Conservation (phyloP, 2,329 filamentous ascomycete species). For the Mollisia scopiformis region DNA sequence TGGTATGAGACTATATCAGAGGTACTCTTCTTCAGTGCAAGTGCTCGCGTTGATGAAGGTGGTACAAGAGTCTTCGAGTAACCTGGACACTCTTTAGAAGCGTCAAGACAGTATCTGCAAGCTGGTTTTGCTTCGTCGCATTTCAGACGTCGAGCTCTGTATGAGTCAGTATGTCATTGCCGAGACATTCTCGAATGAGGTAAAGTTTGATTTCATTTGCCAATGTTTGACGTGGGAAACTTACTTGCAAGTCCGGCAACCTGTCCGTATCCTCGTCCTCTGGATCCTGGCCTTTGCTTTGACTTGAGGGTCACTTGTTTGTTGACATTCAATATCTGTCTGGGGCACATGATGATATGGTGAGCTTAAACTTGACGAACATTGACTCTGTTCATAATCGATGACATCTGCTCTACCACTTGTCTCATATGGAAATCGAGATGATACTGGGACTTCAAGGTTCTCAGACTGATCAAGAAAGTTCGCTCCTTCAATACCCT, state of each 20-base stretch:
- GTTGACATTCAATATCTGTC: neutral
- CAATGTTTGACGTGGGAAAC: neutral
- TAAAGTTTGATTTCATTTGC: neutral
- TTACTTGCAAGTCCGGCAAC: slow-evolving; percentile 16
- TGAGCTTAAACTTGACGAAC: no score
- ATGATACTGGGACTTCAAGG: neutral
- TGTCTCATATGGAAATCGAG: no score
- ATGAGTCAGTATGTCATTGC: neutral
- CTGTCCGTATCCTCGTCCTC: slow-evolving; percentile 6
- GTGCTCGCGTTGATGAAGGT: neutral
- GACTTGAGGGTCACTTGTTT: no score
- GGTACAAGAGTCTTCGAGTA: neutral
- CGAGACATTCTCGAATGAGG: neutral
- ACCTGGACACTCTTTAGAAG: neutral
- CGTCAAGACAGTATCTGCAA: slow-evolving; percentile 1
- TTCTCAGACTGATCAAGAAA: neutral
- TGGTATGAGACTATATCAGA: neutral
- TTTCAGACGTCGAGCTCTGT: slow-evolving; percentile 13
- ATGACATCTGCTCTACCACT: no score
- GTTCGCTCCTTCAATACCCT: neutral
- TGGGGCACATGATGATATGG: no score
- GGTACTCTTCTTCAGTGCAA: neutral
- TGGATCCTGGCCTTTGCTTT: neutral
- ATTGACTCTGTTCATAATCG: no score
- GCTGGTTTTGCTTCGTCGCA: slow-evolving; percentile 12